Evolutionary conservation across 805 yeast species (phyloP), one percentile per base, ranked within the genome.

Genomic region (Myxozyma vanderwaltii): DNA sequence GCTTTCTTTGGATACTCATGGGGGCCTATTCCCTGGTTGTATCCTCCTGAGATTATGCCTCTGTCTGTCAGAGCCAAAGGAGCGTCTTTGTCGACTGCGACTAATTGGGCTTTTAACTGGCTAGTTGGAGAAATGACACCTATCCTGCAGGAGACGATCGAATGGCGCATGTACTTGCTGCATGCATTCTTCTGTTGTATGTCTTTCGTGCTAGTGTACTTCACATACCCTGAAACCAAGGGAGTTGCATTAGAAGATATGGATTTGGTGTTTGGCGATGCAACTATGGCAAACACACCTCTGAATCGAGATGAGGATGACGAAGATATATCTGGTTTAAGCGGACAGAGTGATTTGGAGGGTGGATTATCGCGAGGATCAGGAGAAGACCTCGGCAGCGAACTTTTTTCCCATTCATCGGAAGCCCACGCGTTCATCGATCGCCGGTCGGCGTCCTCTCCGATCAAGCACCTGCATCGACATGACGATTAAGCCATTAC

Each of bases 51-150:
- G 53, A 66, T 91, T 50, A 80, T 91, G 55, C 97, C 97, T 0
- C 81, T 88, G 63, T 79, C 86, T 19, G 89, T 90, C 10, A 81
- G 97, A 54, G 89, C 96, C 2, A 88, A 90, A 67, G 96, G 96
- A 59, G 95, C 96, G 0, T 89, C 96, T 1, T 76, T 89, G 63
- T 86, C 96, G 0, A 91, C 97, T 1, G 96, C 96, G 1, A 82
- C 96, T 4, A 91, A 91, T 72, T 91, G 97, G 97, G 81, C 89
- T 5, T 91, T 89, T 77, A 91, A 91, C 74, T 91, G 90, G 77
- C 75, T 91, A 36, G 97, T 91, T 27, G 97, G 97, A 12, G 94
- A 89, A 73, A 82, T 88, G 82, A 89, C 96, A 0, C 97, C 97
- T 1, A 82, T 90, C 26, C 78, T 91, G 58, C 86, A 90, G 69